Conservation (phyloP, 1,284 basidiomycete species). For the Fomitopsis palustris region DNA sequence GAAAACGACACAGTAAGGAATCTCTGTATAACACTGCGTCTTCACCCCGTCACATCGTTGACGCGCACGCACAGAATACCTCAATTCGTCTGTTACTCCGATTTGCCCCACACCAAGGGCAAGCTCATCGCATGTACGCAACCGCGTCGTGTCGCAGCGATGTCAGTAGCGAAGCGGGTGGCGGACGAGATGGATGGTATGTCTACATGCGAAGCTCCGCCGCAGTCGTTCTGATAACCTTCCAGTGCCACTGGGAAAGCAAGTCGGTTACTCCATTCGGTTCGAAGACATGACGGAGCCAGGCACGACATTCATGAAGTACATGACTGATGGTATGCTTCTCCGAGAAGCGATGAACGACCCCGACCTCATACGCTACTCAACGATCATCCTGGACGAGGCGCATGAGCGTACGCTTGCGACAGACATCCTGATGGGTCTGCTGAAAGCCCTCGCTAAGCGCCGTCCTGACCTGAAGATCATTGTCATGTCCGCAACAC, state of each 20-base stretch:
- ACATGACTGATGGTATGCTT: slow-evolving; percentile 99
- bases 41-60: slow-evolving; percentile 2
- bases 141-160: slow-evolving; percentile 94
- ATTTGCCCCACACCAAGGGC: slow-evolving; percentile 84
- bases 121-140: slow-evolving; percentile 97
- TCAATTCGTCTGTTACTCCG: slow-evolving; percentile 93
- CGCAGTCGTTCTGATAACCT: background rate
- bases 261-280: slow-evolving; percentile 98
- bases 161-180: slow-evolving; percentile 98
- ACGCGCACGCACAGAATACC: slow-evolving; percentile 55
- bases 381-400: slow-evolving; percentile 97
- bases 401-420: slow-evolving; percentile 98
- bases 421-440: slow-evolving; percentile 98
- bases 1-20: slow-evolving; percentile 90
- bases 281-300: slow-evolving; percentile 98
- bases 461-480: slow-evolving; percentile 90
- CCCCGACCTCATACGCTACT: slow-evolving; percentile 85
- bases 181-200: slow-evolving; percentile 97
- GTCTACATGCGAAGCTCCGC: slow-evolving; percentile 23
- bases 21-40: background rate
- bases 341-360: slow-evolving; percentile 98
- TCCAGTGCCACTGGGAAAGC: slow-evolving; percentile 83
- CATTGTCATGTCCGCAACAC: slow-evolving; percentile 98
- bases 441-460: slow-evolving; percentile 75
- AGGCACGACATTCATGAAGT: slow-evolving; percentile 91